Conservation (phyloP, 331 rosid species). For the Saraca asoca region DNA sequence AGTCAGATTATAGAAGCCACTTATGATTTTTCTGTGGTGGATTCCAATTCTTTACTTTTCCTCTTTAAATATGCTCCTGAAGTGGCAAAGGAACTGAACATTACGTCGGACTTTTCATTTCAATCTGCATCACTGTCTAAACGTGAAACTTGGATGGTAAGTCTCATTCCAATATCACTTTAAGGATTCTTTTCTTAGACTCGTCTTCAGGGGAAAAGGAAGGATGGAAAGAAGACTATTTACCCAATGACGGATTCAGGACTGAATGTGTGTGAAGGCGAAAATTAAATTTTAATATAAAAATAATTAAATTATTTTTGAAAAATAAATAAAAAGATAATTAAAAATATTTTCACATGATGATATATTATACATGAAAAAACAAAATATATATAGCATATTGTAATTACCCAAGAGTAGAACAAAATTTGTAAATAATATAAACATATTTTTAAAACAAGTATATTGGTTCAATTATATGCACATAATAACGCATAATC, state of each 20-base stretch:
- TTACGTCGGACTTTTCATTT: conserved; percentile 62
- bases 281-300: too few species aligned
- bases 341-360: too few species aligned
- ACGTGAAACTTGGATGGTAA: conserved; percentile 78
- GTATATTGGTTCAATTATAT: too few species aligned
- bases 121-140: conserved; percentile 57
- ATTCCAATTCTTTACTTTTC: conserved; percentile 88
- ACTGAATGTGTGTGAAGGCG: too few species aligned
- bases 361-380: too few species aligned
- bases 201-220: conserved; percentile 7
- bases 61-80: conserved; percentile 82
- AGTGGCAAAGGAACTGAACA: conserved; percentile 72
- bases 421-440: too few species aligned
- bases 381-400: too few species aligned
- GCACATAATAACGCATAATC: too few species aligned
- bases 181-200: neutral
- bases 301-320: too few species aligned
- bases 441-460: too few species aligned
- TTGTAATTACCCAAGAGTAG: too few species aligned
- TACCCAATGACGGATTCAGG: neutral
- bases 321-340: too few species aligned
- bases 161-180: conserved; percentile 26
- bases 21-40: conserved; percentile 82
- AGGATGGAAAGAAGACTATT: conserved; percentile 5
- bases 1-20: conserved; percentile 70